Evolutionary conservation across 192 early-diverging fungal species (phyloP).

Genomic region (Irineochytrium annulatum): DNA sequence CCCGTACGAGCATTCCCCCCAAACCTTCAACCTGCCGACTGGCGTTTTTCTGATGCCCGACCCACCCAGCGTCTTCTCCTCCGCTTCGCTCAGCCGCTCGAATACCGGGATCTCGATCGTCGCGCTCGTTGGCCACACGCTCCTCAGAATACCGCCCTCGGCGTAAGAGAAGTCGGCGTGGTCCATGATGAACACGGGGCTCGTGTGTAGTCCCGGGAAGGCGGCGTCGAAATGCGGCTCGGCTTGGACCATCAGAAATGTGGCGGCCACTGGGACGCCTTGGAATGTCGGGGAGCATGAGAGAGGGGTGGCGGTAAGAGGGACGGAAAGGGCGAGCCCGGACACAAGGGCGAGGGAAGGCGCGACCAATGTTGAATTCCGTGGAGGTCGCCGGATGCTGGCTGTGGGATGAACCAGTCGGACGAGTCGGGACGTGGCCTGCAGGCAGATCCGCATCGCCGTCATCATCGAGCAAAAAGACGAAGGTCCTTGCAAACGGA

Average conservation of each 20-base stretch:
- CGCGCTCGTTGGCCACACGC: slow-evolving; percentile 22
- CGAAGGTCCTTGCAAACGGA: too few species aligned
- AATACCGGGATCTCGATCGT: slow-evolving; percentile 41
- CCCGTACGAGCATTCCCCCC: slow-evolving; percentile 42
- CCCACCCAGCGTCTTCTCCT: slow-evolving; percentile 43
- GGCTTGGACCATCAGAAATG: slow-evolving; percentile 51
- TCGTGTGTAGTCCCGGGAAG: slow-evolving; percentile 47
- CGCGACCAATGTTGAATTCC: too few species aligned
- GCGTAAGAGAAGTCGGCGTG: slow-evolving; percentile 27
- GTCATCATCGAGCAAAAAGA: too few species aligned
- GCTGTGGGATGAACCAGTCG: too few species aligned
- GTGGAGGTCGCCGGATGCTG: too few species aligned
- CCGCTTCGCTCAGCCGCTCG: slow-evolving; percentile 35
- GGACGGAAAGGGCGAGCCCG: too few species aligned
- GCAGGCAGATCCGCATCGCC: too few species aligned
- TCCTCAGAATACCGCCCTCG: slow-evolving; percentile 27
- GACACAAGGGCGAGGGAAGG: too few species aligned
- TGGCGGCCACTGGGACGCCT: slow-evolving; percentile 47
- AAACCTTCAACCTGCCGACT: slow-evolving; percentile 36
- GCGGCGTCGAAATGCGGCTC: slow-evolving; percentile 25
- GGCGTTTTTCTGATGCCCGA: slow-evolving; percentile 44
- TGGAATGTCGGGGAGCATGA: slow-evolving; percentile 42
- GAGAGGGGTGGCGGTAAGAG: too few species aligned
- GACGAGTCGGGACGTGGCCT: too few species aligned
- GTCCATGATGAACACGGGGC: slow-evolving; percentile 30